Evolutionary conservation across 192 early-diverging fungal species (phyloP).

Genomic region (Physocladia obscura): DNA sequence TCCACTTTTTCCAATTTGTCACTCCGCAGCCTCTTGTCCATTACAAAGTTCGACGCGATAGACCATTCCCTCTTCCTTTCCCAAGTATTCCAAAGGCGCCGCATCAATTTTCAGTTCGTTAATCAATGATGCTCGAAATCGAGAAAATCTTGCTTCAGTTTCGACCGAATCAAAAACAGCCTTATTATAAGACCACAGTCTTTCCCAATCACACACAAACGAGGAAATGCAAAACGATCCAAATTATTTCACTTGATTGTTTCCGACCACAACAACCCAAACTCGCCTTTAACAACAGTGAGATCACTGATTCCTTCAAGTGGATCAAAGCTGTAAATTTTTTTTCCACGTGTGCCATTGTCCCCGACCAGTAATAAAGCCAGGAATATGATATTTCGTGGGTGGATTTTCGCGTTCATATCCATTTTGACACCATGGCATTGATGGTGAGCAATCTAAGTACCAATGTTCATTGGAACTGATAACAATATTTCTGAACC

Average conservation of each 20-base stretch:
- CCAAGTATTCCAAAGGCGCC: constrained; percentile 1
- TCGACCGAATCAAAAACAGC: not conserved
- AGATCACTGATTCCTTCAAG: constrained; percentile 8
- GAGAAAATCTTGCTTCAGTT: not conserved
- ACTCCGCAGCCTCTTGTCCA: no score
- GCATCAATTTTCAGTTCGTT: constrained; percentile 13
- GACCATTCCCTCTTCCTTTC: constrained; percentile 1
- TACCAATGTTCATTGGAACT: not conserved
- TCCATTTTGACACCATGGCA: not conserved
- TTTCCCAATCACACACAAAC: constrained; percentile 27
- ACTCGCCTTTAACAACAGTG: constrained; percentile 27
- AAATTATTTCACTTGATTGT: constrained; percentile 20
- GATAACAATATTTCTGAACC: constrained; percentile 16
- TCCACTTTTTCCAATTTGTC: no score
- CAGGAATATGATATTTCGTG: not conserved
- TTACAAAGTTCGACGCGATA: constrained; percentile 3
- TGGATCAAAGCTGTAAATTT: constrained; percentile 31
- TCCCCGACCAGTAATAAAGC: not conserved
- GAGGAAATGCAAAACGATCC: constrained; percentile 16
- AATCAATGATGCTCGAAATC: constrained; percentile 16
- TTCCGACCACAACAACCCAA: constrained; percentile 19
- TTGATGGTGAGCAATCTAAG: constrained; percentile 20
- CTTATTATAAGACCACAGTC: constrained; percentile 20
- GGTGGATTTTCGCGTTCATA: not conserved
- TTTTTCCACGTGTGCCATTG: constrained; percentile 29